Evolutionary conservation across 2,329 filamentous ascomycete species (phyloP), one percentile per base, ranked within the genome.

Genomic region (Sporothrix variecibatus): DNA sequence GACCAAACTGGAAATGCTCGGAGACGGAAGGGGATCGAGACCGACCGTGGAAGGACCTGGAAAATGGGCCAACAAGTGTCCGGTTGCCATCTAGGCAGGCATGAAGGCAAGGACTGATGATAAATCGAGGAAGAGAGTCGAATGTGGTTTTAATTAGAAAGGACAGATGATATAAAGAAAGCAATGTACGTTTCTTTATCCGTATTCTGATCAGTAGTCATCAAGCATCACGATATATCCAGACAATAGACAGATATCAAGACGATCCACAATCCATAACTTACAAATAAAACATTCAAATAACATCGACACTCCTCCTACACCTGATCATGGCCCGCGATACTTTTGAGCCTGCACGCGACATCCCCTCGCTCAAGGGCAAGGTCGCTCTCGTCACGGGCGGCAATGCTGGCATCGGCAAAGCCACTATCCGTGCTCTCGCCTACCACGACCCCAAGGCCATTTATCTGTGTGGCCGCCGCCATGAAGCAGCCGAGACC

Each of bases 361-460:
- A 83, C 62, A 82, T 85, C 28, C 82, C 83, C 3, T 77, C 79
- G 40, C 80, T 85, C 0, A 67, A 76, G 2, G 82, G 80, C 17
- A 84, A 82, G 72, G 81, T 83, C 17, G 82, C 85, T 11, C 77
- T 85, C 3, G 78, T 85, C n/a, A 85, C 84, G 5, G 84, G 84
- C 49, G 84, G 83, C 78, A 79, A 65, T 74, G 38, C 81, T 34
- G 85, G 85, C 0, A 79, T 86, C 1, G 85, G 85, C 28, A 82
- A 81, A 73, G 80, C 82, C 73, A 82, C 82, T 4, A 79, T 85
- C 53, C 76, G 82, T 15, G 81, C 82, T 3, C 80, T 86, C 8
- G 81, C 83, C 15, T 81, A 81, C 71, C 84, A 85, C 75, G 68
- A 81, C n/a, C 87, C 88, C 20, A 79, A 82, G 2, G 84, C 86